A percentile compares a stretch with the other conserved stretches of the same genome.
phyloP scores from a whole-genome alignment of 305 asterid species.

The Solanum aculeatissimum region DNA sequence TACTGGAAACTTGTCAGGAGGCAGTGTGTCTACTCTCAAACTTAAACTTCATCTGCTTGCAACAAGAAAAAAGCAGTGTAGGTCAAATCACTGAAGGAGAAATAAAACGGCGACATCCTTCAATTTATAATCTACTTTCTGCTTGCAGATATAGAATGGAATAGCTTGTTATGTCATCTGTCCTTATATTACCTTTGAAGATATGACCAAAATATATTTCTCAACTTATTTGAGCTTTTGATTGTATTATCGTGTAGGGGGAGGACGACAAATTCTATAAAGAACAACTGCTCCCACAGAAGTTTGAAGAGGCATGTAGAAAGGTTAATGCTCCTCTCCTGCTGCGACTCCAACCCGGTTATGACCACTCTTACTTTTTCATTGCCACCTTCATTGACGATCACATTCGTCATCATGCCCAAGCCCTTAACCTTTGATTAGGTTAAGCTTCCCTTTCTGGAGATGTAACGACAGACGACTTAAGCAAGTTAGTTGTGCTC shows the following conservation, averaged over 20 bases:
- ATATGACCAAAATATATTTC: not conserved
- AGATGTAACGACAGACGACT: not conserved
- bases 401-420: slow-evolving; percentile 83
- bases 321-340: slow-evolving; percentile 46
- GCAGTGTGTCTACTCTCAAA: not conserved
- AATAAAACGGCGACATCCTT: not conserved
- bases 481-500: not conserved
- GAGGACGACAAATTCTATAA: slow-evolving; percentile 71
- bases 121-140: not conserved
- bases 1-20: not conserved
- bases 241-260: slow-evolving; percentile 38
- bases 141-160: not conserved
- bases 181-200: not conserved
- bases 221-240: not conserved
- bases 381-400: slow-evolving; percentile 81
- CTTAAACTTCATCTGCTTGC: not conserved
- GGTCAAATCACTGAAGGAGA: not conserved
- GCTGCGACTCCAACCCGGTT: slow-evolving; percentile 77
- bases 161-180: not conserved
- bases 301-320: slow-evolving; percentile 75
- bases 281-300: slow-evolving; percentile 62
- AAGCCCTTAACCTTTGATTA: slow-evolving; percentile 50
- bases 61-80: not conserved
- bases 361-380: slow-evolving; percentile 86
- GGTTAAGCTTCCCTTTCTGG: not conserved